Evolutionary conservation across 371 early-diverging fungal species (phyloP), one percentile per base, ranked within the genome.

Genomic region (Apophysomyces ossiformis): DNA sequence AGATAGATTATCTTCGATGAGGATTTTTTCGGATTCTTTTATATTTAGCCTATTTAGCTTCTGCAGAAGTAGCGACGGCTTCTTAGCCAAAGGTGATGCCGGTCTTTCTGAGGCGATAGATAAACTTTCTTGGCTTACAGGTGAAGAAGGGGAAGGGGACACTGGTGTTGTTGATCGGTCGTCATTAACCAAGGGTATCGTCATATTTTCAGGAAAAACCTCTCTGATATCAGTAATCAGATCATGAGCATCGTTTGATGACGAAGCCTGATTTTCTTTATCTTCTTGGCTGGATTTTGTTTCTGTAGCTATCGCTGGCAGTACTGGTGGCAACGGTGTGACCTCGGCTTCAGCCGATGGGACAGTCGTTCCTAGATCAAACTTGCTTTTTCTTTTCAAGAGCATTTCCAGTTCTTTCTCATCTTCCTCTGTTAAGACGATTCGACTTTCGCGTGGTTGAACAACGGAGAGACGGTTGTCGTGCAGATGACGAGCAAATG

Each of bases 401-500:
- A 82, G 47, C 9, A 63, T 69, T 7, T 74, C 69, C 7, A 82
- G 57, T 41, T 82, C 79, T 16, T 59, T 47, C 58, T 82, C 83
- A 26, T 82, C 83, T n/a, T 77, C 78, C 60, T 82, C 74, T 9
- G 79, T 78, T 64, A 77, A 63, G 7, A 71, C 56, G 37, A 79
- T 71, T 15, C 60, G 61, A 38, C 75, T 78, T 35, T 79, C 63
- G 26, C 76, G 76, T 21, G 72, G 65, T 41, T 73, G 74, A 2
- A 76, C 63, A 12, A 76, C 69, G 0, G 77, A 76, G 15, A 73
- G 57, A 7, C 77, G 66, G 41, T 76, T 61, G 18, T 73, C 74
- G 61, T 76, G 73, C 32, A 76, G 62, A 57, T 76, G 74, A 38
- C 64, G 56, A 36, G 77, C 77, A 59, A 76, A 73, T 3, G 67